Percentiles rank a stretch among this genome's conserved stretches.
Evolutionary conservation across 2,329 filamentous ascomycete genomes (phyloP).

Genomic region (Colletotrichum acutatum): DNA sequence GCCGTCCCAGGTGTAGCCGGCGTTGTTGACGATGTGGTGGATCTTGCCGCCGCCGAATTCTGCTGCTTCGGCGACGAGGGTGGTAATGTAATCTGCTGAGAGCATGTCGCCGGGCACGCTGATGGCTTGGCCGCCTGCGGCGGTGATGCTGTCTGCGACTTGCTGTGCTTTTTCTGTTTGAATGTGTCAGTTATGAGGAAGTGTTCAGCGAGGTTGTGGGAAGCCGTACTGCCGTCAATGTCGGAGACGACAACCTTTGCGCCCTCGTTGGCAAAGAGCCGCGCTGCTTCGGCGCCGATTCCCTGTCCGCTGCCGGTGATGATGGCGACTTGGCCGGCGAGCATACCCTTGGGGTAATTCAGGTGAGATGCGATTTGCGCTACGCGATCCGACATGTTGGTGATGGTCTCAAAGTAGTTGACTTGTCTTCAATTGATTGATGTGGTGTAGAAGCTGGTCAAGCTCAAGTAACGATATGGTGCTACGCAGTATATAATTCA

Average conservation of each 20-base stretch:
- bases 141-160: slow-evolving; percentile 78
- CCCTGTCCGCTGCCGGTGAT: slow-evolving; percentile 89
- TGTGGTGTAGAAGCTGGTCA: background rate
- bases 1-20: slow-evolving; percentile 92
- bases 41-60: slow-evolving; percentile 89
- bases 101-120: slow-evolving; percentile 83
- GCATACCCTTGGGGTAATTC: slow-evolving; percentile 83
- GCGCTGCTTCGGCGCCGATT: slow-evolving; percentile 86
- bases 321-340: slow-evolving; percentile 85
- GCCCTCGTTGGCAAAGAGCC: slow-evolving; percentile 87
- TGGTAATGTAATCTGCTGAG: slow-evolving; percentile 74
- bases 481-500: background rate
- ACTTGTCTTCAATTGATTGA: background rate
- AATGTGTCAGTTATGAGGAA: background rate
- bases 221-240: slow-evolving; percentile 73
- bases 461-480: background rate
- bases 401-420: background rate
- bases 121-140: slow-evolving; percentile 73
- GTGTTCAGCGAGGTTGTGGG: background rate
- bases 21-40: slow-evolving; percentile 92
- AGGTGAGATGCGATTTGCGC: slow-evolving; percentile 81
- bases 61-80: slow-evolving; percentile 79
- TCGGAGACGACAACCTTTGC: slow-evolving; percentile 87
- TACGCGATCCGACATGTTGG: slow-evolving; percentile 66
- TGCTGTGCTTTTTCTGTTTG: slow-evolving; percentile 73